Percentiles rank a stretch among this genome's conserved stretches.
Evolutionary conservation across 257 asterid species (phyloP).

Genomic region (Solanum ossicruentum): DNA sequence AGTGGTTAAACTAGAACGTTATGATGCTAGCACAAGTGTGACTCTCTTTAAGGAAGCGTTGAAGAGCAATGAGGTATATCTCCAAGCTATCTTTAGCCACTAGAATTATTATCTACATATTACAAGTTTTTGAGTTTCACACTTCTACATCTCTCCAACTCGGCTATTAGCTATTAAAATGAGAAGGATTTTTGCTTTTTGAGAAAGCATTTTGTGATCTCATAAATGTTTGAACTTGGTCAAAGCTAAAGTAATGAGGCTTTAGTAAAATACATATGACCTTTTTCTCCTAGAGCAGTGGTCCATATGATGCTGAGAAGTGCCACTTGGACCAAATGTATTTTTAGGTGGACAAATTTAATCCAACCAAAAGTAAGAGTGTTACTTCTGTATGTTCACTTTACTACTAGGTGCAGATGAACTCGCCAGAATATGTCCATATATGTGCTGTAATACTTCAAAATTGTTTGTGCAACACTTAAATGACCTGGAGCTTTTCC

Average conservation of each 20-base stretch:
- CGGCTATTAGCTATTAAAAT: neutral
- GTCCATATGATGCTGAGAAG: neutral
- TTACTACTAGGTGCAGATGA: neutral
- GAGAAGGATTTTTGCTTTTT: neutral
- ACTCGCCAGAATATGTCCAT: neutral
- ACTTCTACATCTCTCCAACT: neutral
- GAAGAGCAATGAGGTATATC: constrained; percentile 53
- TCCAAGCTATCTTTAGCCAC: neutral
- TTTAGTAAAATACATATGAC: neutral
- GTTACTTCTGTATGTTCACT: neutral
- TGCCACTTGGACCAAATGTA: neutral
- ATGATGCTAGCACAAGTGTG: constrained; percentile 30
- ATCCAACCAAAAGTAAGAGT: neutral
- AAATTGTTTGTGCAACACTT: neutral
- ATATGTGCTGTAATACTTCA: neutral
- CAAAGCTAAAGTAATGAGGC: neutral
- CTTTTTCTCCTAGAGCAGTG: neutral
- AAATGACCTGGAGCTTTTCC: neutral
- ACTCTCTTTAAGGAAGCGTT: constrained; percentile 57
- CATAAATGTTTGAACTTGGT: neutral
- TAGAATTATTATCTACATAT: neutral
- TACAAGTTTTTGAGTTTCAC: neutral
- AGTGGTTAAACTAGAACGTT: constrained; percentile 35
- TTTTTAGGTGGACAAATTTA: neutral
- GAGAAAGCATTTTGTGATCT: neutral